A percentile compares a stretch with the other conserved stretches of the same genome.
Conservation (phyloP, 768 basidiomycete species). For the Tricholoma saponaceum region DNA sequence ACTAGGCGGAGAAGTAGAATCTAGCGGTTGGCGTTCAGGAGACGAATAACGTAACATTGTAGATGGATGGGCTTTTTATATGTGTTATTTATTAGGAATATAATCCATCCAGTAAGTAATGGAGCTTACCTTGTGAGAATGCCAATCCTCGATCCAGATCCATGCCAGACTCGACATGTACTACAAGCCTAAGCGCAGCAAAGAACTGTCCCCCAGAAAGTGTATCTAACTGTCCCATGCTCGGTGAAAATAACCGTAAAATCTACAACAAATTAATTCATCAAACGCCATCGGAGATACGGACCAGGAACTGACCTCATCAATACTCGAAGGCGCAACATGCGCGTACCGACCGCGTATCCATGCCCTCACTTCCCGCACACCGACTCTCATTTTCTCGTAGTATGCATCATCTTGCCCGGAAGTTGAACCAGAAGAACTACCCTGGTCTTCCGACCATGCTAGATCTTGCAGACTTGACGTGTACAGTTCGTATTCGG, state of each 20-base stretch:
- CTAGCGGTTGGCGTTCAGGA: not conserved
- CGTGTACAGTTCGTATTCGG: constrained; percentile 69
- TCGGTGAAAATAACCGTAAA: constrained; percentile 58
- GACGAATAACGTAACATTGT: not conserved
- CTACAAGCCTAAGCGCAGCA: constrained; percentile 62
- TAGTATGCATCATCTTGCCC: constrained; percentile 44
- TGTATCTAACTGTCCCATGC: constrained; percentile 44
- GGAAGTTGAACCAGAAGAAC: not conserved
- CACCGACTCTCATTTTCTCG: constrained; percentile 49
- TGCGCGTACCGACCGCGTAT: constrained; percentile 64
- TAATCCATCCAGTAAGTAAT: no score
- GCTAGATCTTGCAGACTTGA: constrained; percentile 52
- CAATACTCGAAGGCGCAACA: constrained; percentile 48
- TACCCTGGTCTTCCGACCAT: constrained; percentile 24
- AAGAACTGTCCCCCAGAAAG: constrained; percentile 74
- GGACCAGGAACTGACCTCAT: constrained; percentile 37
- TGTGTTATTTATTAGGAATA: no score
- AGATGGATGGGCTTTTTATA: not conserved
- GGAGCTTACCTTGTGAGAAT: constrained; percentile 73
- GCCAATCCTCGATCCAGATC: constrained; percentile 62
- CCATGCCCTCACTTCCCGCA: constrained; percentile 73
- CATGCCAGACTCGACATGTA: constrained; percentile 58
- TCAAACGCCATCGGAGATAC: not conserved
- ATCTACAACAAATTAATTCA: constrained; percentile 38
- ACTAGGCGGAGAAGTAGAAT: not conserved